These are phyloP conservation scores for Albugo laibachii DNA, from an alignment of 352 stramenopile species.

Conservation along the genomic window DNA sequence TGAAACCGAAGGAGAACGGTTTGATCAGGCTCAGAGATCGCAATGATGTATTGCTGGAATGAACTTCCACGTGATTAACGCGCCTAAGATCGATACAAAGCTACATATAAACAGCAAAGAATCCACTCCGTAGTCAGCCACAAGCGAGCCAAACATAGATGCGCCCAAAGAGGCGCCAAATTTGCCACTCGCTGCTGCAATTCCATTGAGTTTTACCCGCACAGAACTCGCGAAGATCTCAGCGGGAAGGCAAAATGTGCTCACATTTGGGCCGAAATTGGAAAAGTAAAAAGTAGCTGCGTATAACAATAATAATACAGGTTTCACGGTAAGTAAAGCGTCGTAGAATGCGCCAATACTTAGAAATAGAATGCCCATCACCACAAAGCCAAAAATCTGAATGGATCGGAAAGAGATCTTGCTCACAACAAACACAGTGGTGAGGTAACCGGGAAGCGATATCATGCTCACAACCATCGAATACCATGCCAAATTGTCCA, in stretches of 20 bases:
- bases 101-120: slow-evolving; percentile 33
- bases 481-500: slow-evolving; percentile 33
- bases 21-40: too few species aligned
- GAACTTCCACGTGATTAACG: slow-evolving; percentile 35
- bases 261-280: slow-evolving; percentile 77
- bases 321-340: slow-evolving; percentile 18
- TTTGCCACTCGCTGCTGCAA: slow-evolving; percentile 60
- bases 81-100: slow-evolving; percentile 31
- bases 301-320: slow-evolving; percentile 40
- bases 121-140: slow-evolving; percentile 31
- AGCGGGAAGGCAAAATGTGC: slow-evolving; percentile 65
- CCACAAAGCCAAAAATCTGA: slow-evolving; percentile 57
- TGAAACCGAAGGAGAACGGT: too few species aligned
- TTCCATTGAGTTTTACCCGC: slow-evolving; percentile 63
- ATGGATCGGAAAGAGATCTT: slow-evolving; percentile 53
- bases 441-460: slow-evolving; percentile 47
- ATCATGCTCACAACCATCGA: slow-evolving; percentile 49
- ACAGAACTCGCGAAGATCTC: slow-evolving; percentile 56
- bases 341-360: slow-evolving; percentile 30
- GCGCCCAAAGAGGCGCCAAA: slow-evolving; percentile 39
- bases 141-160: slow-evolving; percentile 37
- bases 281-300: slow-evolving; percentile 77
- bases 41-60: slow-evolving; percentile 12
- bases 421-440: slow-evolving; percentile 39
- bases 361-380: slow-evolving; percentile 51